Conservation (phyloP, 1,139 yeast genomes). For the Hyphopichia wangnamkhiaoensis region DNA sequence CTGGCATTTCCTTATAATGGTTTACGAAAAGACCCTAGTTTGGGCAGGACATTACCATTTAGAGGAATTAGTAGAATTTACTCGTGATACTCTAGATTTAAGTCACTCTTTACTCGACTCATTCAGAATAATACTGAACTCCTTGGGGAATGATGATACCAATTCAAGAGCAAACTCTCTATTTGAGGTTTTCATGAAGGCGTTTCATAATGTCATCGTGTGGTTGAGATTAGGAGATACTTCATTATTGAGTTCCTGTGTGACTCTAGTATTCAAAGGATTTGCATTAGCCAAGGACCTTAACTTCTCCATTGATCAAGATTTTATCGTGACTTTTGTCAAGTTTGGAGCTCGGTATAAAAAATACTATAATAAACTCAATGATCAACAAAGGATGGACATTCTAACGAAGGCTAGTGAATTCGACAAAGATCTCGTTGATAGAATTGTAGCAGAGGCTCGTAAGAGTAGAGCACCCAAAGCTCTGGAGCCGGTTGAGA, state of each 20-base stretch:
- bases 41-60: conserved; percentile 73
- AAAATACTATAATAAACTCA: conserved; percentile 63
- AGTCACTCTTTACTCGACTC: conserved; percentile 70
- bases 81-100: conserved; percentile 82
- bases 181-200: conserved; percentile 40
- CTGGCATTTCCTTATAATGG: conserved; percentile 73
- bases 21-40: conserved; percentile 63
- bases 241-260: conserved; percentile 73
- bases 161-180: conserved; percentile 20
- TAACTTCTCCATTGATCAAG: conserved; percentile 47
- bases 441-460: conserved; percentile 48
- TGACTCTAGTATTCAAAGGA: conserved; percentile 64
- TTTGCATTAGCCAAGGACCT: conserved; percentile 62
- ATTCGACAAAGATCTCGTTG: conserved; percentile 55
- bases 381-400: conserved; percentile 58
- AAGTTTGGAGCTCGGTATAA: conserved; percentile 67
- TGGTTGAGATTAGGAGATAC: conserved; percentile 85
- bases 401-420: conserved; percentile 58
- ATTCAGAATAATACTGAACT: conserved; percentile 53
- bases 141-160: conserved; percentile 15
- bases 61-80: conserved; percentile 68
- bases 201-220: conserved; percentile 63
- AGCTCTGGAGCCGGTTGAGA: conserved; percentile 19
- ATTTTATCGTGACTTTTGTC: conserved; percentile 53
- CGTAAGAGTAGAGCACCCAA: conserved; percentile 16